These are phyloP conservation scores for Candida coleopterorum DNA, from an alignment of 805 yeast genomes.

Conservation along the genomic window DNA sequence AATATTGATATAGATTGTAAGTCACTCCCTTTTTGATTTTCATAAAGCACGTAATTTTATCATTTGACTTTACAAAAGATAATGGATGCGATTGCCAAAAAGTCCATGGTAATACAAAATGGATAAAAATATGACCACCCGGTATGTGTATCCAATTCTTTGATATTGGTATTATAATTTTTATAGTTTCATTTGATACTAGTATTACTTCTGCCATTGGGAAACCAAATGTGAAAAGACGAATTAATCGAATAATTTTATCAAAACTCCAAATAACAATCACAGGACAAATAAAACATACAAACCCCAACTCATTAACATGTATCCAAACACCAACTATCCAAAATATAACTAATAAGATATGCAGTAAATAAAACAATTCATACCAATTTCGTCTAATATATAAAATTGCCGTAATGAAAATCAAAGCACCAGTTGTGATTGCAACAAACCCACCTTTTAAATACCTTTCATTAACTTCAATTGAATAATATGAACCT, in stretches of 20 bases:
- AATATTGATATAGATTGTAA: conserved; percentile 23
- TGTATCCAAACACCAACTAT: conserved; percentile 44
- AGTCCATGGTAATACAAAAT: conserved; percentile 34
- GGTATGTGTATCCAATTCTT: conserved; percentile 37
- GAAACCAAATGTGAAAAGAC: conserved; percentile 29
- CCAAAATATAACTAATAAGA: conserved; percentile 32
- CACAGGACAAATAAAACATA: conserved; percentile 22
- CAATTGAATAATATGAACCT: not conserved
- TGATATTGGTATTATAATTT: conserved; percentile 46
- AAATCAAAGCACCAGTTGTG: conserved; percentile 24
- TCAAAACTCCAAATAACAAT: conserved; percentile 36
- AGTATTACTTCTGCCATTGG: conserved; percentile 30
- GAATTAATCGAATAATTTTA: conserved; percentile 27
- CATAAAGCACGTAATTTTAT: conserved; percentile 24
- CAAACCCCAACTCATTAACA: conserved; percentile 22
- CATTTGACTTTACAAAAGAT: conserved; percentile 27
- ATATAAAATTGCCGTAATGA: conserved; percentile 27
- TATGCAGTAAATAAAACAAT: conserved; percentile 29
- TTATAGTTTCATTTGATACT: conserved; percentile 36
- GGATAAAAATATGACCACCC: conserved; percentile 35
- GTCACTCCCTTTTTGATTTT: conserved; percentile 38
- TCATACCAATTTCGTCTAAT: conserved; percentile 38
- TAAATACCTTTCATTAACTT: conserved; percentile 11
- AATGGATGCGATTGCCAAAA: conserved; percentile 47
- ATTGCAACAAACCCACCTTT: conserved; percentile 33